Base-by-base conservation (phyloP, 768 basidiomycete species). In the Mycena galericulata region DNA sequence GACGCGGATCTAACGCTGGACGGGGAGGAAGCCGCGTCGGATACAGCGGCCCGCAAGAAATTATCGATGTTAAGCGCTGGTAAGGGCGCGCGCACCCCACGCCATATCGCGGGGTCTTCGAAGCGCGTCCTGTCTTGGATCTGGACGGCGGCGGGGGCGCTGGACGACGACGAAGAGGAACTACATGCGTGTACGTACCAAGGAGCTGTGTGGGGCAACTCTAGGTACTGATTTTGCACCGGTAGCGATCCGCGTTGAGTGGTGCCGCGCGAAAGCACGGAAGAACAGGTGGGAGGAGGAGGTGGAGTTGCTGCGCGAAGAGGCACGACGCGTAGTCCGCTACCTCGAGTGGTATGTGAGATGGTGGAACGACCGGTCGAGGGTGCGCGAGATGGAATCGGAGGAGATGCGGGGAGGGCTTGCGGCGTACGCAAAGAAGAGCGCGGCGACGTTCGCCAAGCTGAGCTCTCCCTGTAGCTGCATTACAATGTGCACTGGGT, bases 201-300 rank as follows among this genome's bases (percentile, higher is more conserved):
- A n/a, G 9, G 6, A 17, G n/a, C 22, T 4, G 29, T 3, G 26
- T n/a, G n/a, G n/a, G n/a, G n/a, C n/a, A n/a, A 26, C 18, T 17
- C 20, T 34, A 10, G 12, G 7, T 4, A 10, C 4, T 14, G 20
- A 71, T 26, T 40, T n/a, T n/a, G n/a, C n/a, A n/a, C 9, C n/a
- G n/a, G 14, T 7, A 55, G 70, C 66, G n/a, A n/a, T 71, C 12
- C 70, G 57, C 0, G 68, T 72, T 11, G 68, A 72, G n/a, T 72
- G 70, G n/a, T n/a, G 70, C 30, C 27, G 54, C 22, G 55, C 62
- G 11, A 32, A 45, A 1, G 67, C 70, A 14, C 24, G 70, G 29
- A 56, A 53, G 10, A 41, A 18, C 0, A 30, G 70, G 12, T 72
- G 60, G 62, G 4, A 18, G 11, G 70, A 72, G 38, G 67, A 72